Base-by-base conservation (phyloP, 2,329 filamentous ascomycete species). In the Fusarium sp. region DNA sequence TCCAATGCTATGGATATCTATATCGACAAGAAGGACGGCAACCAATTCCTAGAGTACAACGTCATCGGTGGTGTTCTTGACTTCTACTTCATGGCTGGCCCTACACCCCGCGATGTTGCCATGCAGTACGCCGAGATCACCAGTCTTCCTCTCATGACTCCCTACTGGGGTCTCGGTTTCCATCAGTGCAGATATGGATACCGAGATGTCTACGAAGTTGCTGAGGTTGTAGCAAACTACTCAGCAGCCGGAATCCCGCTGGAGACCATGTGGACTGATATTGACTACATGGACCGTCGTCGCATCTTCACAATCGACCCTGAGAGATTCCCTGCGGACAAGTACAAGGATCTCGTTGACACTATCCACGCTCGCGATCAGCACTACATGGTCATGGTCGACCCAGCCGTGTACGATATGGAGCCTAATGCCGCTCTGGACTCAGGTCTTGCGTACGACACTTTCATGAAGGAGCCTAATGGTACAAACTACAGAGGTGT, bases 21-120 rank as follows among this genome's bases (percentile, higher is more conserved):
- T 71, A 89, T 94, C 77, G 86, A 93, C 76, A 86, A 86, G 3
- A 79, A 82, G 8, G 78, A 83, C 24, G 82, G 84, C 10, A 84
- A 86, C 9, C 88, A 93, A 72, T 93, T 90, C 60, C 85, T 96
- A 8, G 91, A 94, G 78, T 96, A 94, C 80, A 93, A 94, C 77
- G 88, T 88, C 2, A 84, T 95, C 1, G 92, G 93, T 9, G 93
- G 93, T 12, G 85, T 94, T 21, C 76, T 96, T 4, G 93, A 95
- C 77, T 87, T 91, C 52, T 91, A 91, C 74, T 91, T 91, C 73
- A 72, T 91, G 12, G 83, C 87, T 11, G 89, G 89, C 0, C 86
- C 88, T 0, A 83, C 81, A 1, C 87, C 89, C 0, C 79, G 86
- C 38, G 85, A 88, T 13, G 87, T 90, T 1, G 82, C 87, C 13